Evolutionary conservation across 2,329 filamentous ascomycete species (phyloP).

Genomic region (Teratosphaeria gauchensis): DNA sequence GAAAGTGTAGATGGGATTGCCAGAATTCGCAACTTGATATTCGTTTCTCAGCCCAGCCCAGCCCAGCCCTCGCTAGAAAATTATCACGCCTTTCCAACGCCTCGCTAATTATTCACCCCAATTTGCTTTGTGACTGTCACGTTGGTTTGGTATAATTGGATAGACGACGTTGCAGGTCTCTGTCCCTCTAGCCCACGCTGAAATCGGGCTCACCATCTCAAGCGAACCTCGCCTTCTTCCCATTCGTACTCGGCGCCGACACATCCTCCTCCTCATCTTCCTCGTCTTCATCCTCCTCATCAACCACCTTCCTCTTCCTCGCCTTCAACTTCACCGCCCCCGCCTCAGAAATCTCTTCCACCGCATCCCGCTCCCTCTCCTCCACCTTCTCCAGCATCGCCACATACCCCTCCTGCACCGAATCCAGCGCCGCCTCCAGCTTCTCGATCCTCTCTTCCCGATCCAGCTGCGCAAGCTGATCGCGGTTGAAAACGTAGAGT

Average conservation of each 20-base stretch:
- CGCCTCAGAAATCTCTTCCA: neutral
- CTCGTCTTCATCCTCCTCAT: constrained; percentile 3
- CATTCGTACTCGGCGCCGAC: neutral
- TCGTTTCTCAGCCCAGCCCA: too few relatives aligned
- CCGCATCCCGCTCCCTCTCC: constrained; percentile 20
- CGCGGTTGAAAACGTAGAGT: constrained; percentile 64
- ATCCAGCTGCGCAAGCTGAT: constrained; percentile 61
- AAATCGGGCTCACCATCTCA: neutral
- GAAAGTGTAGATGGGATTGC: too few relatives aligned
- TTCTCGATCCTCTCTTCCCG: constrained; percentile 59
- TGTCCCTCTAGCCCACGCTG: too few relatives aligned
- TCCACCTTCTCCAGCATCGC: constrained; percentile 47
- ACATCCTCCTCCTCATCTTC: constrained; percentile 3
- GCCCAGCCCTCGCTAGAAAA: too few relatives aligned
- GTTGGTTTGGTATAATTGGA: too few relatives aligned
- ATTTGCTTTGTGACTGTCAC: too few relatives aligned
- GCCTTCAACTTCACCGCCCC: neutral
- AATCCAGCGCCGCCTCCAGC: constrained; percentile 57
- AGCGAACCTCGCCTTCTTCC: neutral
- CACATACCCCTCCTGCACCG: constrained; percentile 65
- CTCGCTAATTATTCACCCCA: too few relatives aligned
- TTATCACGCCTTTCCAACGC: too few relatives aligned
- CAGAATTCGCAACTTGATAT: too few relatives aligned
- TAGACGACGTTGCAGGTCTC: too few relatives aligned
- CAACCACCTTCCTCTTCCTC: constrained; percentile 5